phyloP scores from a whole-genome alignment of 371 early-diverging fungal species.

The Lichtheimia ornata region DNA sequence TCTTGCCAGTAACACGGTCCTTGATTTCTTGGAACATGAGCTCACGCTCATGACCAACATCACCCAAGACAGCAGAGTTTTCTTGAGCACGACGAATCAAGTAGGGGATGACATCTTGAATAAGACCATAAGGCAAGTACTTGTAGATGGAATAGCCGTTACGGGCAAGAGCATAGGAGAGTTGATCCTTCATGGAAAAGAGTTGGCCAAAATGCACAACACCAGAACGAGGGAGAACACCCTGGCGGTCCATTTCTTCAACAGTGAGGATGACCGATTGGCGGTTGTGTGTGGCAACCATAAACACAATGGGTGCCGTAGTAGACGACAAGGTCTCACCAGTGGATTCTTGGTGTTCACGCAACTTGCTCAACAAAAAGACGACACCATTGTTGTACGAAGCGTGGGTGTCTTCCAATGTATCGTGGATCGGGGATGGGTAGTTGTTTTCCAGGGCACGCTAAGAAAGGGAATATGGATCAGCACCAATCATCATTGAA shows the following conservation, averaged over 20 bases:
- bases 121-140: slow-evolving; percentile 89
- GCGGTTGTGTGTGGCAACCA: slow-evolving; percentile 93
- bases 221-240: slow-evolving; percentile 57
- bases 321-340: slow-evolving; percentile 29
- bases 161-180: slow-evolving; percentile 75
- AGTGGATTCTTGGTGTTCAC: slow-evolving; percentile 28
- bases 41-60: slow-evolving; percentile 48
- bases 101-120: slow-evolving; percentile 90
- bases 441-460: slow-evolving; percentile 71
- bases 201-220: slow-evolving; percentile 93
- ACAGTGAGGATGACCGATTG: slow-evolving; percentile 73
- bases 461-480: slow-evolving; percentile 16
- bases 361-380: slow-evolving; percentile 65
- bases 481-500: slow-evolving; percentile 1
- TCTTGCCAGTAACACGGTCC: slow-evolving; percentile 27
- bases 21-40: slow-evolving; percentile 59
- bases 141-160: slow-evolving; percentile 84
- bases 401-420: slow-evolving; percentile 81
- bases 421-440: slow-evolving; percentile 82
- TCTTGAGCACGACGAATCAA: slow-evolving; percentile 95
- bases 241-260: slow-evolving; percentile 64
- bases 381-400: slow-evolving; percentile 83
- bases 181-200: slow-evolving; percentile 87
- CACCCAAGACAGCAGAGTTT: slow-evolving; percentile 78
- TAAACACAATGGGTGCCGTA: slow-evolving; percentile 65